A percentile compares a stretch with the other conserved stretches of the same genome.
Conservation (phyloP, 768 basidiomycete species). For the Pisolithus tinctorius region DNA sequence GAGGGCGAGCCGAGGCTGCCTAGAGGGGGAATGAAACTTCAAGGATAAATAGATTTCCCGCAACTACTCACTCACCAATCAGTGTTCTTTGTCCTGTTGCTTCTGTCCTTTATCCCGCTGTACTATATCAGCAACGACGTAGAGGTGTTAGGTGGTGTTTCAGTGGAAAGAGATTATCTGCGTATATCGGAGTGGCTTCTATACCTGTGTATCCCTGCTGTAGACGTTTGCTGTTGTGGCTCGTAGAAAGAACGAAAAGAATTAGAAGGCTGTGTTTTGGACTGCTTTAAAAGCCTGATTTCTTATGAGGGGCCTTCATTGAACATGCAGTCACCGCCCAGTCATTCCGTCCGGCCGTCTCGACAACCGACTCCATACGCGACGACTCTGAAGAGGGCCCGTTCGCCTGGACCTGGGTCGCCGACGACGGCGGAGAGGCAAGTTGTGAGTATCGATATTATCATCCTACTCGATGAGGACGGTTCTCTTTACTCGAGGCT, state of each 20-base stretch:
- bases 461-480: background rate
- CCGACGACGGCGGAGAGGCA: constrained; percentile 46
- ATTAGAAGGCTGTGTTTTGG: background rate
- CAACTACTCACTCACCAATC: constrained; percentile 29
- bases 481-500: background rate
- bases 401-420: constrained; percentile 43
- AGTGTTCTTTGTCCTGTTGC: constrained; percentile 16
- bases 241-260: background rate
- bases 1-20: constrained; percentile 68
- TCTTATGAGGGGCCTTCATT: constrained; percentile 35
- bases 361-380: background rate
- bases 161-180: too few relatives aligned
- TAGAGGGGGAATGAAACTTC: constrained; percentile 47
- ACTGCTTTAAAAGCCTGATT: too few relatives aligned
- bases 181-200: too few relatives aligned
- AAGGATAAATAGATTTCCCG: background rate
- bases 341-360: background rate
- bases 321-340: constrained; percentile 41
- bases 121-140: too few relatives aligned
- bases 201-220: too few relatives aligned
- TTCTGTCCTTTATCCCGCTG: too few relatives aligned
- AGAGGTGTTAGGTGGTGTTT: too few relatives aligned
- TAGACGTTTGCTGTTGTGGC: background rate
- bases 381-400: constrained; percentile 40
- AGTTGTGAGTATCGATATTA: constrained; percentile 32